Percentiles rank a stretch among this genome's conserved stretches.
phyloP scores from a whole-genome alignment of 2,329 filamentous ascomycete genomes.

The Ceratocystis albifundus region DNA sequence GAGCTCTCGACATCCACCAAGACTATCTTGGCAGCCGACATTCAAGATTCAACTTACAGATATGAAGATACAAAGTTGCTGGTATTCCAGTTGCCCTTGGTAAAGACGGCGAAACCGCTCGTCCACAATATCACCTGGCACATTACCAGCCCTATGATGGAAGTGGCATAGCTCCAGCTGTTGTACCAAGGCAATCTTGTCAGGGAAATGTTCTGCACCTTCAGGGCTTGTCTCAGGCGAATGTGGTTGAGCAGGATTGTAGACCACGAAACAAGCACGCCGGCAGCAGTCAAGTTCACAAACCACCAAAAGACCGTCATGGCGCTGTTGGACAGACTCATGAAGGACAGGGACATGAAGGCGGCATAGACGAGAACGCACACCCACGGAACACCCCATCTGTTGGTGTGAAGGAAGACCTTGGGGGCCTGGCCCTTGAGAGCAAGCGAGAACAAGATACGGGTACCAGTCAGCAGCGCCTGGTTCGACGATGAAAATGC shows the following conservation, averaged over 20 bases:
- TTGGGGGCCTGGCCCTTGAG: constrained; percentile 34
- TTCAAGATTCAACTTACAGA: constrained; percentile 36
- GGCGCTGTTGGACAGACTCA: constrained; percentile 31
- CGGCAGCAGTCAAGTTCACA: constrained; percentile 42
- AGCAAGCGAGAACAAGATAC: constrained; percentile 37
- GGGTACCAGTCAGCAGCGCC: constrained; percentile 47
- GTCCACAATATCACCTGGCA: constrained; percentile 56
- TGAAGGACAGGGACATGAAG: constrained; percentile 52
- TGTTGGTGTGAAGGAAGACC: constrained; percentile 31
- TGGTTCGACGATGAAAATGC: constrained; percentile 45
- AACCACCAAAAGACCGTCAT: constrained; percentile 53
- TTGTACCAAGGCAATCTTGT: constrained; percentile 50
- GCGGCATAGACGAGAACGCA: constrained; percentile 39
- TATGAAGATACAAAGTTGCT: constrained; percentile 51
- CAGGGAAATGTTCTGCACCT: constrained; percentile 42
- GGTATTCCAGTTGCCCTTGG: constrained; percentile 46
- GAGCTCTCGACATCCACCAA: not conserved
- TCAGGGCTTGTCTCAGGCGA: constrained; percentile 43
- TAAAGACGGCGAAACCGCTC: constrained; percentile 54
- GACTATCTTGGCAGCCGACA: constrained; percentile 7
- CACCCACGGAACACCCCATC: constrained; percentile 32
- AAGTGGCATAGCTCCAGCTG: constrained; percentile 48
- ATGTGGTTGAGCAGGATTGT: constrained; percentile 39
- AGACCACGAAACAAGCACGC: constrained; percentile 42
- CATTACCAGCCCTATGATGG: constrained; percentile 48